Percentiles rank a stretch among this genome's conserved stretches.
Evolutionary conservation across 805 yeast species (phyloP).

Genomic region (Cyberlindnera suaveolens): DNA sequence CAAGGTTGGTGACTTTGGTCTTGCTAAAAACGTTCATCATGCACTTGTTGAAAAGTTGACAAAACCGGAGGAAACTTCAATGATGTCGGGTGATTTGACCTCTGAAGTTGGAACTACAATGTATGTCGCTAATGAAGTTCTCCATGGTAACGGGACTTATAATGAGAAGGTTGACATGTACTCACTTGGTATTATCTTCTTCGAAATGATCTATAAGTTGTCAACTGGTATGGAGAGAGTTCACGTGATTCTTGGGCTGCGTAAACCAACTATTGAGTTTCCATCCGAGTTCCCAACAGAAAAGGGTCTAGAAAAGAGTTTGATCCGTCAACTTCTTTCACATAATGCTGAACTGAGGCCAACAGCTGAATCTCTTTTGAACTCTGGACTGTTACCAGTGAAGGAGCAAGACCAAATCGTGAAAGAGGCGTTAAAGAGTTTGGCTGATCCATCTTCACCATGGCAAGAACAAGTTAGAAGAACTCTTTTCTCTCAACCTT

Average conservation of each 20-base stretch:
- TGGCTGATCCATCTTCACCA: constrained; percentile 87
- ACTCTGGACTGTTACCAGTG: constrained; percentile 80
- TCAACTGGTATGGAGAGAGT: constrained; percentile 95
- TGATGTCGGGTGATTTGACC: constrained; percentile 64
- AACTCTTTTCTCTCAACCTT: constrained; percentile 79
- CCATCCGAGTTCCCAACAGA: constrained; percentile 60
- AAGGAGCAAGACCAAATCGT: constrained; percentile 87
- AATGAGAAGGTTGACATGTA: constrained; percentile 95
- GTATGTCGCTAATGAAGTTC: constrained; percentile 87
- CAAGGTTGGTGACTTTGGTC: constrained; percentile 95
- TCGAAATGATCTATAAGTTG: constrained; percentile 85
- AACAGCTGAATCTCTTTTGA: constrained; percentile 65
- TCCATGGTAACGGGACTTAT: constrained; percentile 66
- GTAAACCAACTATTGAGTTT: constrained; percentile 55
- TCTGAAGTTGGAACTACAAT: constrained; percentile 92
- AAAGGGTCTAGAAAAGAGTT: constrained; percentile 55
- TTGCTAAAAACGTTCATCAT: constrained; percentile 82
- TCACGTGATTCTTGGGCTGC: constrained; percentile 55
- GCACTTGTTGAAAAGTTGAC: constrained; percentile 26
- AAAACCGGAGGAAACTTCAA: constrained; percentile 19
- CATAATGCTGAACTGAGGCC: constrained; percentile 81
- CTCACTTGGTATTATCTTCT: constrained; percentile 89
- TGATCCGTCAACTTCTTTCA: constrained; percentile 60
- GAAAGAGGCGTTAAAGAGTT: constrained; percentile 76
- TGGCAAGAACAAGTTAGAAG: constrained; percentile 92